phyloP scores from a whole-genome alignment of 2,329 filamentous ascomycete genomes.

The Phoma sp. region DNA sequence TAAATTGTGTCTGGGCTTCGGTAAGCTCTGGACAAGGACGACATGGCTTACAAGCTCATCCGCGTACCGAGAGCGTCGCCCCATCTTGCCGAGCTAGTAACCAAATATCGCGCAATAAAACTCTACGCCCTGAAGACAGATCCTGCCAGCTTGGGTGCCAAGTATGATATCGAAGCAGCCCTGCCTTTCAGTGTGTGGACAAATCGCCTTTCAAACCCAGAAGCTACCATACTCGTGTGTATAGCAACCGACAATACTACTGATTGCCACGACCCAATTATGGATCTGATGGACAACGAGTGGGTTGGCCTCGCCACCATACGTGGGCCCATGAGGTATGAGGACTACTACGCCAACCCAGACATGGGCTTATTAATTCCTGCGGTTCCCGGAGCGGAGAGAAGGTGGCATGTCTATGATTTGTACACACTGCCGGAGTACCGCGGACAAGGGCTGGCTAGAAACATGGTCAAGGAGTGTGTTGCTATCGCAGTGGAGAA shows the following conservation, averaged over 20 bases:
- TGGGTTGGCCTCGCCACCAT: slow-evolving; percentile 28
- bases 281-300: neutral
- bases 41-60: slow-evolving; percentile 17
- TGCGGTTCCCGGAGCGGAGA: slow-evolving; percentile 15
- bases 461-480: slow-evolving; percentile 11
- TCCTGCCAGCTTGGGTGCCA: slow-evolving; percentile 20
- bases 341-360: slow-evolving; percentile 21
- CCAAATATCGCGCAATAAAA: slow-evolving; percentile 22
- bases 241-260: neutral
- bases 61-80: slow-evolving; percentile 18
- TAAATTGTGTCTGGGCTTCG: too few species aligned
- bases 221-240: slow-evolving; percentile 11
- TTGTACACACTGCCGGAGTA: slow-evolving; percentile 23
- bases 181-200: slow-evolving; percentile 22
- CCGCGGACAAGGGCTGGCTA: slow-evolving; percentile 20
- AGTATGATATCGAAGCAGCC: slow-evolving; percentile 18
- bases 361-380: slow-evolving; percentile 20
- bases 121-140: slow-evolving; percentile 26
- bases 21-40: neutral
- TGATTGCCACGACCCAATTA: neutral
- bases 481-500: neutral
- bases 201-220: slow-evolving; percentile 7
- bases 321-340: slow-evolving; percentile 20
- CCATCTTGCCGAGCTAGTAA: slow-evolving; percentile 13
- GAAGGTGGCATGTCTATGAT: slow-evolving; percentile 27